Evolutionary conservation across 1,284 basidiomycete species (phyloP), one percentile per base, ranked within the genome.

Genomic region (Porogramme epimiltina): DNA sequence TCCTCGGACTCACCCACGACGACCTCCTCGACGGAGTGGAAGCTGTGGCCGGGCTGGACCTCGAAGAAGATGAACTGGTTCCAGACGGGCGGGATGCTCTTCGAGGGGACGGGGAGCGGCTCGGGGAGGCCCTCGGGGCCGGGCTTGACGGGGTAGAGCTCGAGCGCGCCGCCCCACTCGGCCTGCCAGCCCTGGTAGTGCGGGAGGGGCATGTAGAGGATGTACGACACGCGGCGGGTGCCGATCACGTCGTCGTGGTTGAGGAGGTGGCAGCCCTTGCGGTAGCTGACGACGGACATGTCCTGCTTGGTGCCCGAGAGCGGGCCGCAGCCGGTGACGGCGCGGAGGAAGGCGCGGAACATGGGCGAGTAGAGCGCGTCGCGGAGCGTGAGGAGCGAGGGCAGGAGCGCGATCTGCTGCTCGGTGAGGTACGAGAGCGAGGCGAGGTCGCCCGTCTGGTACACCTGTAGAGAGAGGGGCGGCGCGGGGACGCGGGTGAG

Each of bases 231-330:
- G 46, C 95, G 84, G 33, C 96, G 90, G 3, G 94, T 87, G 48
- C 95, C 95, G 69, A 99, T 99, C 36, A 97, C 95, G 72, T 99
- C 96, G 84, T 98, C 95, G 76, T 98, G 95, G 68, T 95, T 92
- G 63, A 99, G 86, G 6, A 99, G 81, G 71, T 99, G 96, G 66
- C 95, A 95, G 11, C 91, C 84, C 62, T 89, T 83, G 20, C 87
- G 89, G 73, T 98, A 99, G 22, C 92, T 88, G 68, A 94, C 95
- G 62, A 96, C 91, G 45, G 92, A 93, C 85, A 95, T 95, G 74
- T 99, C 96, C 66, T 95, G 95, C 71, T 95, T 98, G 52, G 80
- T 84, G 45, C 94, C 95, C 15, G 89, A 95, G 42, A 99, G 79
- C 6, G 95, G 88, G 1, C 94, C 95, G 60, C 95, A 99, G 3